Base-by-base conservation (phyloP, 169 alveolate species). In the Theileria annulata region DNA sequence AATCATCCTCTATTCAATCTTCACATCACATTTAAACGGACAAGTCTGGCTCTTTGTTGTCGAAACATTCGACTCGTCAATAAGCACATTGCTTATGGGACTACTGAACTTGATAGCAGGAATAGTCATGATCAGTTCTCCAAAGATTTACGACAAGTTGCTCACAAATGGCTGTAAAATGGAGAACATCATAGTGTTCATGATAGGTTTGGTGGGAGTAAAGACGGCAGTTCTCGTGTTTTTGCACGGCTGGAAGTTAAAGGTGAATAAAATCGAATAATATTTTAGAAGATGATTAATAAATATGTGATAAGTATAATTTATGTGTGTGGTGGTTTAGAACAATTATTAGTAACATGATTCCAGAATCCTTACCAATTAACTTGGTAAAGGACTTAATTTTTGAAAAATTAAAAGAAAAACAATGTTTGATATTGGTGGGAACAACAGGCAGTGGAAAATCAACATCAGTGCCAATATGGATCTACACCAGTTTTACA, bases 391-490 rank as follows among this genome's bases (percentile, higher is more conserved):
- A 71, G 77, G 89, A 74, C 47, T 71, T 68, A 31, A 82, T 82
- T 5, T 67, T 82, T n/a, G 64, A 74, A 17, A 76, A 76, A 75
- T 49, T 82, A 23, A 75, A 56, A 69, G 21, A 73, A 10, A 56
- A 75, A 8, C 85, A 82, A 67, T 77, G 69, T 28, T 21, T 77
- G 62, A 30, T 82, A 13, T 66, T 82, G 23, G 64, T 48, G 0
- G 89, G 86, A 0, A 67, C 64, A 56, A 96, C 98, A 0, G 99
- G 98, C 0, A 93, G 96, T 68, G 98, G 98, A 4, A 96, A 96
- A 79, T 87, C 93, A 17, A 88, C 93, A 13, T 47, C 81, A 10
- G 49, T 88, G 6, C 93, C 93, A 30, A 75, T 67, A 42, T 72
- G 87, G 49, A 49, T 88, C 27, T 62, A 70, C 60, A 90, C 80